Evolutionary conservation across 1,139 yeast genomes (phyloP).

Genomic region (Sugiyamaella sp.): DNA sequence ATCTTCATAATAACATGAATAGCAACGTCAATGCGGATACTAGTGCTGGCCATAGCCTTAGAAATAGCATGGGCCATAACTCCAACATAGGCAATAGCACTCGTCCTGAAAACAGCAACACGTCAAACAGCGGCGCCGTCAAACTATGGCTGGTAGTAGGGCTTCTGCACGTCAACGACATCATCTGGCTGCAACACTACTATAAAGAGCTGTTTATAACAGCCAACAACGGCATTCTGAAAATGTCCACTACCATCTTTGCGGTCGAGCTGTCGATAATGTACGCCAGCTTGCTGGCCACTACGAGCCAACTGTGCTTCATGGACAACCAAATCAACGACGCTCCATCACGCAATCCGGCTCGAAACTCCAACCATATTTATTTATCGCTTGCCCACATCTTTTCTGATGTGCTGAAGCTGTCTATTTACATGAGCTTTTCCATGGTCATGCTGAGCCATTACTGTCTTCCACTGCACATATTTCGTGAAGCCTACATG

Average conservation of each 20-base stretch:
- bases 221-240: constrained; percentile 20
- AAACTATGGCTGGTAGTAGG: constrained; percentile 27
- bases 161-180: constrained; percentile 33
- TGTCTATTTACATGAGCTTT: constrained; percentile 32
- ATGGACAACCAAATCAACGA: constrained; percentile 9
- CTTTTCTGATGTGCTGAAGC: constrained; percentile 28
- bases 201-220: constrained; percentile 21
- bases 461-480: constrained; percentile 36
- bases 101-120: not conserved
- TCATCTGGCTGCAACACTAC: constrained; percentile 31
- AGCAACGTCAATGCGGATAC: no score
- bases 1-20: no score
- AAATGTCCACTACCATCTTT: constrained; percentile 29
- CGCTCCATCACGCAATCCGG: not conserved
- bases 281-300: constrained; percentile 28
- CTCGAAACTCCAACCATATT: constrained; percentile 11
- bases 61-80: no score
- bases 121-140: not conserved
- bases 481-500: constrained; percentile 36
- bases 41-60: no score
- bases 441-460: constrained; percentile 35
- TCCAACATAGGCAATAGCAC: no score
- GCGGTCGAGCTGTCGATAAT: constrained; percentile 33
- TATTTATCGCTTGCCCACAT: constrained; percentile 23
- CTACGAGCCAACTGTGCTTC: constrained; percentile 26